Base-by-base conservation (phyloP, 2,329 filamentous ascomycete species). In the Curvularia hawaiiensis region DNA sequence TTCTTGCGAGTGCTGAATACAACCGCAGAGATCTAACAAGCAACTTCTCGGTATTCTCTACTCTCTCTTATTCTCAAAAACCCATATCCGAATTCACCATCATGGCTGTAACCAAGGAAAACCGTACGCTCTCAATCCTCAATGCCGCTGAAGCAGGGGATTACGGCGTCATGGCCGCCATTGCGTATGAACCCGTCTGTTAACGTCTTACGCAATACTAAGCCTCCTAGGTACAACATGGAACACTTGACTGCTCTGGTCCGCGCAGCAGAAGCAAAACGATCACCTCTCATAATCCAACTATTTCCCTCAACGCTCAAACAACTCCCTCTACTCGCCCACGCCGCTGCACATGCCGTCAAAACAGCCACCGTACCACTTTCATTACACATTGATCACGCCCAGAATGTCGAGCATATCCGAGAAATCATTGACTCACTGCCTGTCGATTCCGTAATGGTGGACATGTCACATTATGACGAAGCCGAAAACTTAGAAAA, bases 401-500 rank as follows among this genome's bases (percentile, higher is more conserved):
- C 79, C 2, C 79, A 80, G 56, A 72, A 79, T 63, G 76, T 76
- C 2, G 76, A 74, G 3, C 72, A 80, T 31, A 78, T 80, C 52
- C 73, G 74, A 59, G 68, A 68, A 33, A 79, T 79, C 26, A 75
- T 75, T 5, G 61, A 68, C 7, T 81, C 85, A n/a, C 79, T 83
- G 4, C 77, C 78, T 3, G 90, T 90, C 64, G 88, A 91, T 74
- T 85, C 83, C 61, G 90, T 91, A 71, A 91, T 91, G 88, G 85
- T 91, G 0, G 89, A 91, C 72, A 91, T 91, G 88, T 86, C 82
- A 54, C 88, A 90, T 72, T 85, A 88, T 65, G 87, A 89, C 64
- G 86, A 90, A 74, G 86, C 88, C 61, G 87, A 90, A 75, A 91
- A 91, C 66, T 77, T 91, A 28, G 78, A 80, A 7, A 81, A 84